These are phyloP conservation scores for Diatrype stigma DNA, from an alignment of 2,329 filamentous ascomycete species.

Conservation along the genomic window DNA sequence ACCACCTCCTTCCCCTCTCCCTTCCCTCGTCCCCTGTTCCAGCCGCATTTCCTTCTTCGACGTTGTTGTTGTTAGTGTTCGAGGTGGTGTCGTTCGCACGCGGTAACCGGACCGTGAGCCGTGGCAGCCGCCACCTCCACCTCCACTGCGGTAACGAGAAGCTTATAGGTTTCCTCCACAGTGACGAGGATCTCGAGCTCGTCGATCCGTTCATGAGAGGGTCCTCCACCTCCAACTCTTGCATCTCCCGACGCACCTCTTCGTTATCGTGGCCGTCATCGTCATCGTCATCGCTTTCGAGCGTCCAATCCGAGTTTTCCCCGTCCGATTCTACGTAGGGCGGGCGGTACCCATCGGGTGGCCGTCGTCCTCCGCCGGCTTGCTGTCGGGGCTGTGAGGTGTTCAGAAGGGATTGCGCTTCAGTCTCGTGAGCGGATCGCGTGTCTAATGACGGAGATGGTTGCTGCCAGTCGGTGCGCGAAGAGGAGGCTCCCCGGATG, in stretches of 20 bases:
- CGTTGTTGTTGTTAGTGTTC: conserved; percentile 13
- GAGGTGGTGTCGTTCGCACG: conserved; percentile 28
- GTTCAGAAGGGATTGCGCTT: conserved; percentile 69
- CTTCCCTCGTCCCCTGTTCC: not conserved
- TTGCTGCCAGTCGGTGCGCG: conserved; percentile 51
- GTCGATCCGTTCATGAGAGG: conserved; percentile 37
- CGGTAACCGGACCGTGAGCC: conserved; percentile 45
- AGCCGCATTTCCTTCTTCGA: conserved; percentile 6
- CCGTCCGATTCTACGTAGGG: conserved; percentile 67
- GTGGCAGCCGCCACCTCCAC: conserved; percentile 50
- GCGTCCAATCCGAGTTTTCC: conserved; percentile 45
- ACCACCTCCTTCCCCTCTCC: conserved; percentile 15
- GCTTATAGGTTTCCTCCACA: conserved; percentile 54
- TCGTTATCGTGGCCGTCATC: conserved; percentile 46
- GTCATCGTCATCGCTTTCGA: conserved; percentile 30
- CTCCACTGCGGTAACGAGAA: conserved; percentile 51
- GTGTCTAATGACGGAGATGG: conserved; percentile 56
- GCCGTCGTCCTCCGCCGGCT: conserved; percentile 21
- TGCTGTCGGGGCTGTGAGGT: conserved; percentile 42
- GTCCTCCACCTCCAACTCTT: conserved; percentile 85
- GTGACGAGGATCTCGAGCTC: conserved; percentile 30
- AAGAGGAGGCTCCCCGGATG: conserved; percentile 51
- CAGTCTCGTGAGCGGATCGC: conserved; percentile 65
- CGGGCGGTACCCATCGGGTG: conserved; percentile 61
- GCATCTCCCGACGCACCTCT: conserved; percentile 73